These are phyloP conservation scores for Tausonia pullulans DNA, from an alignment of 1,284 basidiomycete genomes.

Conservation along the genomic window DNA sequence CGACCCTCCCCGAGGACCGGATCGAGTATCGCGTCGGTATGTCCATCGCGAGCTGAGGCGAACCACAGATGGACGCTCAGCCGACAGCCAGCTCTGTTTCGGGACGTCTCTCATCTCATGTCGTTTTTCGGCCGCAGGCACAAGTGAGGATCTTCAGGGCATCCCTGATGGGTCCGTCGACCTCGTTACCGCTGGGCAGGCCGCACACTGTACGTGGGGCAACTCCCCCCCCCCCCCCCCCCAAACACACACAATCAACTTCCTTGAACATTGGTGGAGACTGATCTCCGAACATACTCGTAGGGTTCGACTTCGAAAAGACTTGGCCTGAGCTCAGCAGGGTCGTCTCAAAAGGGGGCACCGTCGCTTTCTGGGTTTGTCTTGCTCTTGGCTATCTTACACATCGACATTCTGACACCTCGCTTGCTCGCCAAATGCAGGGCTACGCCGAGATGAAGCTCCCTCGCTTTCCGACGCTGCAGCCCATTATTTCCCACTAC, in stretches of 20 bases:
- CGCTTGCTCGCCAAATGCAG: not conserved
- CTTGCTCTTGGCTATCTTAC: not conserved
- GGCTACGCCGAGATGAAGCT: not conserved
- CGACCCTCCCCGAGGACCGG: not conserved
- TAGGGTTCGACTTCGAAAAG: constrained; percentile 6
- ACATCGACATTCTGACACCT: not conserved
- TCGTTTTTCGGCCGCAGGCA: no score
- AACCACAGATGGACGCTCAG: no score
- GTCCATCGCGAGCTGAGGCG: not conserved
- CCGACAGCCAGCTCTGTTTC: no score
- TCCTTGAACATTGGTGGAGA: not conserved
- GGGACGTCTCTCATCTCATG: no score
- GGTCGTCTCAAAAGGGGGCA: not conserved
- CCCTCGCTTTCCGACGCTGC: not conserved
- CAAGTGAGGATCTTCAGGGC: constrained; percentile 4
- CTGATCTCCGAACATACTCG: not conserved
- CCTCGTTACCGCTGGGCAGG: constrained; percentile 10
- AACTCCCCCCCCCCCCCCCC: not conserved
- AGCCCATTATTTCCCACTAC: not conserved
- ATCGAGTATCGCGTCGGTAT: constrained; percentile 2
- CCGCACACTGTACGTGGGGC: not conserved
- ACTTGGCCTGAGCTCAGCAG: constrained; percentile 1
- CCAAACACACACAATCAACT: not conserved
- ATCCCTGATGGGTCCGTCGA: not conserved
- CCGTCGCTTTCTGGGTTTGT: constrained; percentile 9